Base-by-base conservation (phyloP, 345 rosid species). In the Populus davidiana region DNA sequence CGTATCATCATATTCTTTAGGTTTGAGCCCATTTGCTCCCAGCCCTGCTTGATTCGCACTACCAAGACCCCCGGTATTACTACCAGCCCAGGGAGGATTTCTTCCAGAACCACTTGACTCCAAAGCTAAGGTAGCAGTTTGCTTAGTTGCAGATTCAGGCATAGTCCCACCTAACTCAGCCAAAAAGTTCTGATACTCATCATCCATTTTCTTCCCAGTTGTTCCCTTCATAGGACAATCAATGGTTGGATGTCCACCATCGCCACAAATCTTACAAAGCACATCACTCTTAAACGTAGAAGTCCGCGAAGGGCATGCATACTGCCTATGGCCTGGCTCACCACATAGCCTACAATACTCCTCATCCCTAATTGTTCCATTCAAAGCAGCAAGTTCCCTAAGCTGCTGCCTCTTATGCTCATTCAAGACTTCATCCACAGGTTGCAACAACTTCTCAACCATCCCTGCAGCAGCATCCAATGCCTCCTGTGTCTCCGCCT, bases 331-430 rank as follows among this genome's bases (percentile, higher is more conserved):
- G 18, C 99, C 99, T 0, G 94, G 89, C 88, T 94, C 99, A 81
- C 99, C 99, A 77, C 91, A 96, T 82, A 89, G 75, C 85, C 97
- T 86, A 86, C 98, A 96, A 70, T 76, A 94, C 79, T 96, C 99
- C 83, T 92, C 99, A 82, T 96, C 99, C 87, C 98, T 91, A 75
- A 96, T 96, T 1, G 99, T 96, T 50, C 99, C 98, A 88, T 96
- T 96, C 89, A 96, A 87, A 10, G 98, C 85, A 0, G 99, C 99
- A 79, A 96, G 97, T 83, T 96, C 99, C 83, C 93, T 90, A 67
- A 96, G 91, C 85, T 96, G 99, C 79, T 91, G 97, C 88, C 99
- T 92, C 87, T 96, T 96, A 86, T 96, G 99, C 86, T 96, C 99
- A 59, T 96, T 96, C 81, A 93, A 63, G 38, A 92, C 98, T 85